A percentile compares a stretch with the other conserved stretches of the same genome.
phyloP scores from a whole-genome alignment of 164 flowering plant species.

The Dillenia turbinata region DNA sequence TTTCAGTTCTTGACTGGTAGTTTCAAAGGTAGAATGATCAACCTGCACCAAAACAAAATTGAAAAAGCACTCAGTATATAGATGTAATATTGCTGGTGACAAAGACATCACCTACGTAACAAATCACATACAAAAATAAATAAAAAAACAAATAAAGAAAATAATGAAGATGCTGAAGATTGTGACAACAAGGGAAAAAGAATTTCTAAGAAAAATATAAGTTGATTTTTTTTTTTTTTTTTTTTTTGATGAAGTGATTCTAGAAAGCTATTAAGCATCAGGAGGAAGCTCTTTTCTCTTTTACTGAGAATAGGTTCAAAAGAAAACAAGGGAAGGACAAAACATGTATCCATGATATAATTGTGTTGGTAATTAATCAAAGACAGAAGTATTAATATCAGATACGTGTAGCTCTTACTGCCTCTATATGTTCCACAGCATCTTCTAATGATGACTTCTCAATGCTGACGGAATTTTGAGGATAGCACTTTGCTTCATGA shows the following conservation, averaged over 20 bases:
- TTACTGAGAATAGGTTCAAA: background rate
- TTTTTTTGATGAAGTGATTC: background rate
- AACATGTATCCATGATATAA: background rate
- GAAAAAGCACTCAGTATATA: background rate
- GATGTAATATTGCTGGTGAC: background rate
- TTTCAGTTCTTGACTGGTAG: constrained; percentile 5
- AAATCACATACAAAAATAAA: no score
- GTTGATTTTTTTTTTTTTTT: background rate
- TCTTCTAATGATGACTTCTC: constrained; percentile 10
- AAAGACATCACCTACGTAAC: background rate
- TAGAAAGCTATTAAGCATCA: background rate
- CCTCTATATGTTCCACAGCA: constrained; percentile 1
- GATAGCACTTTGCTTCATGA: constrained; percentile 13
- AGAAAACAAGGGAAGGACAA: background rate
- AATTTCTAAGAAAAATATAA: background rate
- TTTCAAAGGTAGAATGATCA: constrained; percentile 8
- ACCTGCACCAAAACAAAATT: constrained; percentile 9
- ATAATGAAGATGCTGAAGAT: background rate
- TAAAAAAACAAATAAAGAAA: background rate
- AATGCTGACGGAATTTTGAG: constrained; percentile 3
- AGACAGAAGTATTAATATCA: background rate
- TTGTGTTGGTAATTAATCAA: no score
- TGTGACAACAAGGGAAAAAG: no score
- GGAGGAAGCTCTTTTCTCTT: background rate
- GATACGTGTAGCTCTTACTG: constrained; percentile 9